These are phyloP conservation scores for Lepidium sativum DNA, from an alignment of 345 rosid species.

Conservation along the genomic window DNA sequence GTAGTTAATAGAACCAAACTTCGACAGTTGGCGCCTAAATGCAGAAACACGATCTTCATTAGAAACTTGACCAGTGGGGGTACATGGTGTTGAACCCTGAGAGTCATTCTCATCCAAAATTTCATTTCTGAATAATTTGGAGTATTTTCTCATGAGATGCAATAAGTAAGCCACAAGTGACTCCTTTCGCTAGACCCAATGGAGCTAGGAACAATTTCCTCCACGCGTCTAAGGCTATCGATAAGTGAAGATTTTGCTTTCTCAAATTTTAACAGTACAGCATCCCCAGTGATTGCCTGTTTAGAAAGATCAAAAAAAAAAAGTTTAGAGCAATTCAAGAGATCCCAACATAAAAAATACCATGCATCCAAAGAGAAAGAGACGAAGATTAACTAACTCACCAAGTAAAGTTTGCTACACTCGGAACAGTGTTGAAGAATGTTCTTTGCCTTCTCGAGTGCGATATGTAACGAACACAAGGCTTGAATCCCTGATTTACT, in stretches of 20 bases:
- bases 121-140: conserved; percentile 80
- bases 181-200: conserved; percentile 80
- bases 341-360: neutral
- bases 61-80: conserved; percentile 60
- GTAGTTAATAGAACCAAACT: conserved; percentile 65
- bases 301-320: conserved; percentile 10
- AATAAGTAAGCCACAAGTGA: conserved; percentile 88
- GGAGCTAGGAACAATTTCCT: conserved; percentile 82
- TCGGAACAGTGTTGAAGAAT: conserved; percentile 81
- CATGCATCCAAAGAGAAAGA: neutral
- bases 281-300: conserved; percentile 93
- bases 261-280: conserved; percentile 76
- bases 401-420: conserved; percentile 89
- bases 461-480: conserved; percentile 81
- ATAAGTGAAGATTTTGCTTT: conserved; percentile 61
- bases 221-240: conserved; percentile 80
- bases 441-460: conserved; percentile 77
- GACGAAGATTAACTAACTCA: conserved; percentile 10
- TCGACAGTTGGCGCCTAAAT: conserved; percentile 72
- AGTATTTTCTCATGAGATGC: conserved; percentile 89
- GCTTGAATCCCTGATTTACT: conserved; percentile 97
- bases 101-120: conserved; percentile 81
- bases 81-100: conserved; percentile 80
- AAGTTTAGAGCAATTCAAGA: neutral
- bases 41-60: conserved; percentile 46